Base-by-base conservation (phyloP, 106 monocot species). In the Allium fistulosum region DNA sequence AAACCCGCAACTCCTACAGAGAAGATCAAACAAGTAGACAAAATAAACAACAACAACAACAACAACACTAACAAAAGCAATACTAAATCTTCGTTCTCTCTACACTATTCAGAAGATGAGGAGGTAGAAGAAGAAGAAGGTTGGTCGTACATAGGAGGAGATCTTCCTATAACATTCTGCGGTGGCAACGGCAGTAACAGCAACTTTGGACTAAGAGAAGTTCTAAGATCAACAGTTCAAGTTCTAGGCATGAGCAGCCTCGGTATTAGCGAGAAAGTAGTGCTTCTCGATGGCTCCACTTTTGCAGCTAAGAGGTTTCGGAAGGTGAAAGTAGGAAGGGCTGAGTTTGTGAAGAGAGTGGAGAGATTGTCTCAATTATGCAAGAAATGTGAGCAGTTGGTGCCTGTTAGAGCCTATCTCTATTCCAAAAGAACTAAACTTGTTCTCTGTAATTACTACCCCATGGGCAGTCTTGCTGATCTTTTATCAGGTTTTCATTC, bases 391-490 rank as follows among this genome's bases (percentile, higher is more conserved):
- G 50, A 66, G 51, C 26, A 66, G 50, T 50, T 66, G 65, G 65
- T 66, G 18, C 65, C 65, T 17, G 50, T 66, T 11, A 7, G 65
- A 7, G 59, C 59, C 9, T 18, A 59, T 18, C 59, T 59, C 17
- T 66, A 66, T 18, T n/a, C 65, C 9, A 66, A 66, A 51, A 66
- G 65, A n/a, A 66, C 65, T 18, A 66, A 66, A 22, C 65, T 50
- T 51, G 49, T 66, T 51, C 14, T 66, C 9, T 66, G 49, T 46
- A 51, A 66, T 18, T 66, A 66, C 14, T 66, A 66, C 26, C 65
- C 65, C 50, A 66, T 66, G 65, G 65, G 65, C 8, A 66, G 65
- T 9, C 65, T 66, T 17, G 65, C 50, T 10, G 50, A 66, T 51
- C 49, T 50, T 45, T 47, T 66, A 18, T 10, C 48, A 66, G 65